These are phyloP conservation scores for Ashbya aceris DNA, from an alignment of 1,139 yeast genomes.

Conservation along the genomic window DNA sequence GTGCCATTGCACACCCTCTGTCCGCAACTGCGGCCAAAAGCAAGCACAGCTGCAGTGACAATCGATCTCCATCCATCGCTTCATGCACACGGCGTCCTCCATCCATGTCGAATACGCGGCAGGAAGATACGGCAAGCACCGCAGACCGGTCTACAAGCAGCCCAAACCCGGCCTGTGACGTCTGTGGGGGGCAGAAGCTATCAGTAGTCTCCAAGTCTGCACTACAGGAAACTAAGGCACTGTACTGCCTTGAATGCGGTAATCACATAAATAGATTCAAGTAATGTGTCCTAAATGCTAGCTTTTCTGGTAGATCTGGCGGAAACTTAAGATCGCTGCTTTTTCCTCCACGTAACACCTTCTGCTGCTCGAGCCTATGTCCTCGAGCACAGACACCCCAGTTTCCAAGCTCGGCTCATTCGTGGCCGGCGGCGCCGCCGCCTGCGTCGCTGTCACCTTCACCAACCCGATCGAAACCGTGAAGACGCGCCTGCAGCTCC, in stretches of 20 bases:
- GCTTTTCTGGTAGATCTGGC: no score
- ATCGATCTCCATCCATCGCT: not conserved
- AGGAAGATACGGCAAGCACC: conserved; percentile 1
- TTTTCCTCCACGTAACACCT: no score
- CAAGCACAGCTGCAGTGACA: not conserved
- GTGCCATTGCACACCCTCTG: no score
- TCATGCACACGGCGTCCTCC: not conserved
- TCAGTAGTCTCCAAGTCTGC: conserved; percentile 5
- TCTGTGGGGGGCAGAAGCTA: conserved; percentile 32
- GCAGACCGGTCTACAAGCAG: conserved; percentile 1
- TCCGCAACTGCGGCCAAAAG: not conserved
- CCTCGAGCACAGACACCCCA: no score
- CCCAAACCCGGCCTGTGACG: conserved; percentile 22
- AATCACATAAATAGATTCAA: conserved; percentile 25
- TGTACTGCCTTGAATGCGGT: conserved; percentile 31
- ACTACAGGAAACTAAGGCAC: conserved; percentile 2
- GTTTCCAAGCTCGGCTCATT: conserved; percentile 61
- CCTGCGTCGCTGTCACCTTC: conserved; percentile 95
- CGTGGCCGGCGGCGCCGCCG: conserved; percentile 89
- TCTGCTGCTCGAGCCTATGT: no score
- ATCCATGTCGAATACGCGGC: conserved; percentile 2
- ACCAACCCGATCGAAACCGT: conserved; percentile 93
- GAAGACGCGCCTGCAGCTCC: conserved; percentile 92
- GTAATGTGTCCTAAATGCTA: conserved; percentile 3
- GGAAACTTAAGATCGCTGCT: conserved; percentile 31